phyloP scores from a whole-genome alignment of 805 yeast species.

The Naumovozyma dairenensis region DNA sequence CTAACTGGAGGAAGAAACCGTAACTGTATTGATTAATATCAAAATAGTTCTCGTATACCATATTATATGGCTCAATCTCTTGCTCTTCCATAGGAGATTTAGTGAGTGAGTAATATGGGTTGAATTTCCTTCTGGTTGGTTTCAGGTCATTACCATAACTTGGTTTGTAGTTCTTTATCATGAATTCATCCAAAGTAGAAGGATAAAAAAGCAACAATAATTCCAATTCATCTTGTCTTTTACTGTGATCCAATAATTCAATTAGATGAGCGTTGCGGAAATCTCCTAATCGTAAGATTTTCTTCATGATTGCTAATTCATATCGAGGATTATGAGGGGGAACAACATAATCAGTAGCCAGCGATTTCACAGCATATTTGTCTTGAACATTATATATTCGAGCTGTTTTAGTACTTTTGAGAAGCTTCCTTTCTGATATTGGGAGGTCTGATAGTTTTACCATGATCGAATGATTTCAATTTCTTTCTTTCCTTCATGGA shows the following conservation, averaged over 20 bases:
- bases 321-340: constrained; percentile 24
- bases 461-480: constrained; percentile 2
- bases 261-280: constrained; percentile 9
- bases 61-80: not conserved
- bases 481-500: too few species aligned
- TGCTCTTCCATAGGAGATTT: not conserved
- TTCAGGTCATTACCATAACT: constrained; percentile 1
- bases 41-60: constrained; percentile 12
- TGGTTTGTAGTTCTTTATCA: constrained; percentile 11
- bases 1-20: constrained; percentile 58
- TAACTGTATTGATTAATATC: constrained; percentile 11
- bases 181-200: constrained; percentile 12
- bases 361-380: constrained; percentile 15
- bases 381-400: constrained; percentile 11
- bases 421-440: constrained; percentile 4
- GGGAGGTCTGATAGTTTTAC: constrained; percentile 1
- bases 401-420: constrained; percentile 21
- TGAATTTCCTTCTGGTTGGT: constrained; percentile 5
- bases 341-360: constrained; percentile 15
- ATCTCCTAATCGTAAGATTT: constrained; percentile 4
- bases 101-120: constrained; percentile 15
- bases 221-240: constrained; percentile 11
- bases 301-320: constrained; percentile 18
- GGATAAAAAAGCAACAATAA: constrained; percentile 14
- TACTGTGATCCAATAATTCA: constrained; percentile 9